A percentile compares a stretch with the other conserved stretches of the same genome.
Evolutionary conservation across 345 rosid species (phyloP).

Genomic region (Aquilaria yunnanensis): DNA sequence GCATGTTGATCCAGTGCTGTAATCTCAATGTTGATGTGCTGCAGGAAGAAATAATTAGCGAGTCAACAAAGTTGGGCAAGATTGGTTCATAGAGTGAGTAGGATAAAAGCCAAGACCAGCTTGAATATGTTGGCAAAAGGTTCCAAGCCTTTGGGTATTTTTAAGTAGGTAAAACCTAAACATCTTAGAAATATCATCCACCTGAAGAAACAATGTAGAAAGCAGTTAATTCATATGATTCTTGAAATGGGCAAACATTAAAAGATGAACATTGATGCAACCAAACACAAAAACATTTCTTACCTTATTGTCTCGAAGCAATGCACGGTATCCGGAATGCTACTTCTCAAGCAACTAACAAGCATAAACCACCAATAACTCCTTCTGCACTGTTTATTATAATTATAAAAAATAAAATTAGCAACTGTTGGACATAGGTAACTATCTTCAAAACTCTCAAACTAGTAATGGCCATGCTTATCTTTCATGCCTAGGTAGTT

Average conservation of each 20-base stretch:
- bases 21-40: slow-evolving; percentile 91
- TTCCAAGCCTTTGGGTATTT: slow-evolving; percentile 68
- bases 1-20: slow-evolving; percentile 82
- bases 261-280: no score
- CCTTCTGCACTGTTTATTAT: slow-evolving; percentile 81
- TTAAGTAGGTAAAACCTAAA: slow-evolving; percentile 64
- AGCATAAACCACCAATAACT: slow-evolving; percentile 61
- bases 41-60: slow-evolving; percentile 14
- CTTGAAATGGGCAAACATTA: no score
- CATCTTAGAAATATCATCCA: slow-evolving; percentile 94
- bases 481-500: slow-evolving; percentile 2
- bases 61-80: not conserved
- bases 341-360: slow-evolving; percentile 78
- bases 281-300: not conserved
- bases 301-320: slow-evolving; percentile 94
- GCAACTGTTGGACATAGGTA: not conserved
- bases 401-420: slow-evolving; percentile 4
- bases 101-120: slow-evolving; percentile 46
- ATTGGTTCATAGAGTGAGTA: not conserved
- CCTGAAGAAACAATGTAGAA: slow-evolving; percentile 24
- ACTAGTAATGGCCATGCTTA: no score
- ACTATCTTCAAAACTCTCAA: not conserved
- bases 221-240: no score
- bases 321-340: slow-evolving; percentile 80
- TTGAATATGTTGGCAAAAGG: slow-evolving; percentile 80